Evolutionary conservation across 2,329 filamentous ascomycete species (phyloP), one percentile per base, ranked within the genome.

Genomic region (Coniochaeta pulveracea): DNA sequence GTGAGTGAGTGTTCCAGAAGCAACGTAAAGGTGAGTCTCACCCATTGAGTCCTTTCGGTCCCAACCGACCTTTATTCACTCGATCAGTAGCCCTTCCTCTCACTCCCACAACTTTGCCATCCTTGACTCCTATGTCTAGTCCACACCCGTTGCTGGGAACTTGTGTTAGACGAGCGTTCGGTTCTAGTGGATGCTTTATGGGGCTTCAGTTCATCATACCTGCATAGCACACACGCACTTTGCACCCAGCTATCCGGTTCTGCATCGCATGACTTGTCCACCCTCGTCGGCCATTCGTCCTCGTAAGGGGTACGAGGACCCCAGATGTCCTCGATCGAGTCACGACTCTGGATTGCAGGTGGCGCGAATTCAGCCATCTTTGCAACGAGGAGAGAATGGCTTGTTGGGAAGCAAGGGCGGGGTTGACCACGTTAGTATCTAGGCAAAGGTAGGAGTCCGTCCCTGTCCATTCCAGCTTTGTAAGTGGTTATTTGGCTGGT

Each of bases 241-340:
- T 56, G 52, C 4, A 57, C 52, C 54, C 54, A 58, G 43, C 49
- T 48, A 3, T 58, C 53, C 1, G 52, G 52, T 22, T 50, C 46
- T 17, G 57, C 52, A 11, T 51, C 44, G 24, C 36, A 38, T 6
- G 45, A 42, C 15, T 35, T 26, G 35, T 58, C 55, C 4, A 50
- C 44, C 25, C 55, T 38, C 0, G 43, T 43, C 1, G 53, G 54
- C 53, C 55, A 57, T 26, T 54, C 39, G 26, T 52, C 45, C 33
- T 51, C 51, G 36, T 51, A 57, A 1, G 52, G 51, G 3, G 47
- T 52, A 10, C 52, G 44, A 9, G 40, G 35, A 6, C 49, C 50
- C 47, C 48, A 56, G 29, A 56, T 47, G 33, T 55, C 45, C 34
- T 47, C 37, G 25, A 55, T 49, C 2, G 50, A 47, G 39, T 55